Evolutionary conservation across 2,329 filamentous ascomycete genomes (phyloP).

Genomic region (Zalaria sp.): DNA sequence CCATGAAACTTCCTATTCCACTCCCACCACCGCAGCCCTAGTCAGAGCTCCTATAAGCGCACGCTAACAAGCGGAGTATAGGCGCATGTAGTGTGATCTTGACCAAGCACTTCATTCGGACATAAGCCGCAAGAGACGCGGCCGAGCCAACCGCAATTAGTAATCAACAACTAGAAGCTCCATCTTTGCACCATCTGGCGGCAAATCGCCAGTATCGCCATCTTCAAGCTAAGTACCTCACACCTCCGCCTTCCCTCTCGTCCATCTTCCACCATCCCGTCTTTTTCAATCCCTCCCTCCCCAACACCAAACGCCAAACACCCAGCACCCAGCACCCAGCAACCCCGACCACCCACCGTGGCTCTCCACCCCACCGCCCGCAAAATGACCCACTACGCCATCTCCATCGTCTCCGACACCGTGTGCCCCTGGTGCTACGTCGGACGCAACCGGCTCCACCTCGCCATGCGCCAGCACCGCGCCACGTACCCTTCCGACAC

Average conservation of each 20-base stretch:
- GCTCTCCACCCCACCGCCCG: conserved; percentile 9
- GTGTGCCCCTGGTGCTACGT: conserved; percentile 70
- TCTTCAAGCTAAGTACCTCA: neutral
- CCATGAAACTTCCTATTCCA: too few species aligned
- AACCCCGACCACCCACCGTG: conserved; percentile 7
- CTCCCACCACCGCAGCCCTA: too few species aligned
- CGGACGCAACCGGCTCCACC: conserved; percentile 60
- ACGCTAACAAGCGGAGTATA: too few species aligned
- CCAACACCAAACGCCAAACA: neutral
- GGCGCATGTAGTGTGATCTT: too few species aligned
- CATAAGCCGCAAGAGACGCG: too few species aligned
- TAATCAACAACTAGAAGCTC: neutral
- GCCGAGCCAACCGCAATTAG: neutral
- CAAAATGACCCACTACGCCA: conserved; percentile 59
- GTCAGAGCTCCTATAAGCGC: too few species aligned
- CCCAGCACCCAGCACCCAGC: neutral
- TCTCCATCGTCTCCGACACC: conserved; percentile 68
- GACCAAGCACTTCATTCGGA: too few species aligned
- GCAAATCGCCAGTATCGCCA: too few species aligned
- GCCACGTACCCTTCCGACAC: conserved; percentile 46
- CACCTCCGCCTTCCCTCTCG: neutral
- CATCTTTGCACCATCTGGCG: too few species aligned
- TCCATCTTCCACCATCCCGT: neutral
- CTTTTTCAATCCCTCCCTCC: neutral
- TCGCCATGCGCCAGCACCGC: conserved; percentile 51